Conservation (phyloP, 371 early-diverging fungal species). For the Actinomucor elegans region DNA sequence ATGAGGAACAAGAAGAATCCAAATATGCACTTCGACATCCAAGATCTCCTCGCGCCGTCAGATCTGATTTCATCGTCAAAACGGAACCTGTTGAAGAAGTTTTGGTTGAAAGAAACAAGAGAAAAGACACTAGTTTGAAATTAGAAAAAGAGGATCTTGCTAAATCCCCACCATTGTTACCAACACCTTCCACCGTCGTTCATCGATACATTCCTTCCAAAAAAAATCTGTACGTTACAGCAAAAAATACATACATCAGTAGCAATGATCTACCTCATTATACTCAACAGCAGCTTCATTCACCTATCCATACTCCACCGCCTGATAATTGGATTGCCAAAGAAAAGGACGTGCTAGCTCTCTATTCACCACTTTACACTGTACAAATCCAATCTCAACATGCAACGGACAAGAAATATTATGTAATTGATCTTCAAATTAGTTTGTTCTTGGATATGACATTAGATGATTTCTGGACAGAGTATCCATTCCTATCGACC, state of each 20-base stretch:
- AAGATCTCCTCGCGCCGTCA: background rate
- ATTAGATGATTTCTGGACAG: conserved; percentile 44
- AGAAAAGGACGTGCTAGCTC: conserved; percentile 22
- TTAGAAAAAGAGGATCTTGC: background rate
- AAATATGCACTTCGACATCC: background rate
- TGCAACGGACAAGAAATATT: conserved; percentile 35
- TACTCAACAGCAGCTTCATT: conserved; percentile 17
- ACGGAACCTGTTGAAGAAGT: too few relatives aligned
- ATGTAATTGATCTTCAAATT: conserved; percentile 70
- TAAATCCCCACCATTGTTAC: too few relatives aligned
- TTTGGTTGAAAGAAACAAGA: background rate
- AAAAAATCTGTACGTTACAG: background rate
- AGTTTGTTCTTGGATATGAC: conserved; percentile 54
- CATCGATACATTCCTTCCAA: conserved; percentile 1
- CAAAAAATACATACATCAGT: background rate
- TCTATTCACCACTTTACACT: conserved; percentile 55
- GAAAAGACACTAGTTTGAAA: background rate
- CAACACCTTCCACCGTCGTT: background rate
- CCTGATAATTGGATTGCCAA: conserved; percentile 40
- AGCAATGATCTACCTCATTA: too few relatives aligned
- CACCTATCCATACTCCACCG: conserved; percentile 46
- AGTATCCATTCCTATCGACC: conserved; percentile 52
- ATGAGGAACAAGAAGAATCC: background rate
- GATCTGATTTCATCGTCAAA: too few relatives aligned
- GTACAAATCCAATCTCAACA: conserved; percentile 42